phyloP scores from a whole-genome alignment of 2,329 filamentous ascomycete species.

The Aspergillus fijiensis region DNA sequence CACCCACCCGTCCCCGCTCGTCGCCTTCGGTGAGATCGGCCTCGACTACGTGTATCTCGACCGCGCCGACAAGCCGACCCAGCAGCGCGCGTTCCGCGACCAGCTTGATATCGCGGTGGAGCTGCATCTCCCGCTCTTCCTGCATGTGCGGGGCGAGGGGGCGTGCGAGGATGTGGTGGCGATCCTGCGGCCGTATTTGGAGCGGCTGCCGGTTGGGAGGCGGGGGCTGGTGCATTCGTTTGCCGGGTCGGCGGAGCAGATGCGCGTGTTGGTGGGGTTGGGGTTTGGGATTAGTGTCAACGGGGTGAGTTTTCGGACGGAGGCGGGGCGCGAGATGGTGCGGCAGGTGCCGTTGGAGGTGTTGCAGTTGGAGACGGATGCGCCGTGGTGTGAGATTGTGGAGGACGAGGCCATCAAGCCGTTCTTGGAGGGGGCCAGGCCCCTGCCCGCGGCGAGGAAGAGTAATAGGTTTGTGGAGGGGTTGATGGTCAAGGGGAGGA shows the following conservation, averaged over 20 bases:
- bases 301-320: slow-evolving; percentile 47
- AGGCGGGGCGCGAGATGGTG: slow-evolving; percentile 46
- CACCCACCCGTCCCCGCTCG: slow-evolving; percentile 31
- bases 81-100: slow-evolving; percentile 42
- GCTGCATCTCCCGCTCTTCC: slow-evolving; percentile 34
- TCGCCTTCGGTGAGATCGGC: slow-evolving; percentile 52
- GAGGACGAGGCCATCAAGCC: slow-evolving; percentile 37
- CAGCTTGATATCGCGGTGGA: slow-evolving; percentile 44
- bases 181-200: slow-evolving; percentile 40
- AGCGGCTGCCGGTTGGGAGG: slow-evolving; percentile 48
- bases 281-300: slow-evolving; percentile 52
- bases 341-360: slow-evolving; percentile 40
- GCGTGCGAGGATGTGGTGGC: slow-evolving; percentile 44
- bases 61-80: slow-evolving; percentile 44
- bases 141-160: slow-evolving; percentile 37
- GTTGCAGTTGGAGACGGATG: slow-evolving; percentile 51
- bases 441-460: slow-evolving; percentile 48
- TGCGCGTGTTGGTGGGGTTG: slow-evolving; percentile 39
- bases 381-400: slow-evolving; percentile 50
- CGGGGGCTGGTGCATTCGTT: slow-evolving; percentile 76
- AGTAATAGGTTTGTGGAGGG: slow-evolving; percentile 50
- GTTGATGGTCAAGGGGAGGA: slow-evolving; percentile 49
- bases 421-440: slow-evolving; percentile 42
- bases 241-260: slow-evolving; percentile 64
- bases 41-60: slow-evolving; percentile 52